Evolutionary conservation across 1,139 yeast genomes (phyloP).

Genomic region (Taiozyma sp.): DNA sequence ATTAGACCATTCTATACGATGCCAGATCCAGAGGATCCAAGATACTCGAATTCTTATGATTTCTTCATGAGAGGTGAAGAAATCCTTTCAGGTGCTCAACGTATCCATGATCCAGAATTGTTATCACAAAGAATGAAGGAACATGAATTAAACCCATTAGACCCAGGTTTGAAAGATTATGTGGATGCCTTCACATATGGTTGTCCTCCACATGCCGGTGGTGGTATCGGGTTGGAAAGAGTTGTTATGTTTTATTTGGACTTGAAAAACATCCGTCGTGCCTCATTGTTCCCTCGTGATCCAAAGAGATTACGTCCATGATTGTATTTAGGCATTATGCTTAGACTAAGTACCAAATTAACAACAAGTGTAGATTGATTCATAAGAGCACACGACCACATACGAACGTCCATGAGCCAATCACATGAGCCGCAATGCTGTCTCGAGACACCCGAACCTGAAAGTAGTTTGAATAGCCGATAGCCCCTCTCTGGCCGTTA

Average conservation of each 20-base stretch:
- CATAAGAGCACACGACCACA: no score
- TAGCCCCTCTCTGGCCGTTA: no score
- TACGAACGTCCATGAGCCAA: no score
- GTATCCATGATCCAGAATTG: conserved; percentile 90
- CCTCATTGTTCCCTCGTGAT: conserved; percentile 98
- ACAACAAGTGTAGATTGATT: no score
- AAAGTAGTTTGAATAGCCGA: no score
- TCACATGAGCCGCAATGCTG: no score
- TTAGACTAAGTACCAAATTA: no score
- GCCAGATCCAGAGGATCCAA: conserved; percentile 93
- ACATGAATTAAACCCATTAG: conserved; percentile 77
- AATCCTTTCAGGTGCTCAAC: conserved; percentile 97
- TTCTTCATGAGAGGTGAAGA: conserved; percentile 99
- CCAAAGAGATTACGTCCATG: conserved; percentile 91
- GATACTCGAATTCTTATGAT: conserved; percentile 93
- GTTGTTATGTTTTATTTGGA: conserved; percentile 98
- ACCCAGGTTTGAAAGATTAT: conserved; percentile 84
- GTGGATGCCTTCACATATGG: conserved; percentile 91
- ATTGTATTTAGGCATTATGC: no score
- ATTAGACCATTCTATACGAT: conserved; percentile 98
- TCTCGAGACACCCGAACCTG: no score
- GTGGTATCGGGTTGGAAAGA: conserved; percentile 98
- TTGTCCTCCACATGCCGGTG: conserved; percentile 99
- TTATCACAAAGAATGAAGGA: conserved; percentile 76
- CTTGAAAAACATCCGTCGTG: conserved; percentile 94